Base-by-base conservation (phyloP, 1,284 basidiomycete genomes). In the Ustilago trichophora region DNA sequence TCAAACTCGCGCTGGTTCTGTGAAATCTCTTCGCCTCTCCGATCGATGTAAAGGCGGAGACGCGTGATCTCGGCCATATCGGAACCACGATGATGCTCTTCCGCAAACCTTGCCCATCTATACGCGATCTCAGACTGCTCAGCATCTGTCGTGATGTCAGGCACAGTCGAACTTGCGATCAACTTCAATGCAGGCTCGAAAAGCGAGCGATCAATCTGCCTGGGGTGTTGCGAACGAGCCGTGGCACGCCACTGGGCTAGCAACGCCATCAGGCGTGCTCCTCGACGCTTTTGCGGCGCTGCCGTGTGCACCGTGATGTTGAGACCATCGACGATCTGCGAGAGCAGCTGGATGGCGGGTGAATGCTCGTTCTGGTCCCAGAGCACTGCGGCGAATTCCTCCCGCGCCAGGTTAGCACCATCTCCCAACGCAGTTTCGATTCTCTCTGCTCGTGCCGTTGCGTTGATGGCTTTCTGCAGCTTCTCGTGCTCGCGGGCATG, bases 331-430 rank as follows among this genome's bases (percentile, higher is more conserved):
- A 75, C 38, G 21, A 73, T 82, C 29, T 85, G 84, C 49, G 85
- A 85, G 52, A 95, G 84, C 54, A 87, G 88, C 69, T 91, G 87
- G 29, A 95, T 89, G 0, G 95, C 94, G 1, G 90, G 83, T 49
- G 88, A 87, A 72, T 92, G 90, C 77, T 98, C 93, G 31, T 88
- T 87, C 72, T 92, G 90, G 5, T 87, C 83, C 93, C 95, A 98
- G 11, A 98, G 85, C 6, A 97, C 92, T 51, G 89, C 87, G 3
- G 94, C 90, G 70, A 92, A 92, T 80, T 97, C 93, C 74, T 88
- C 85, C 1, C 86, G 86, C n/a, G 90, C 85, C 13, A 88, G 84
- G 10, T 53, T 41, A 12, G 57, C 44, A 1, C 51, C 38, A 22
- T 60, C 62, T n/a, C n/a, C 51, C 27, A 70, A 43, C 10, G 54